A percentile compares a stretch with the other conserved stretches of the same genome.
Conservation (phyloP, 1,284 basidiomycete species). For the Puccinia horiana region DNA sequence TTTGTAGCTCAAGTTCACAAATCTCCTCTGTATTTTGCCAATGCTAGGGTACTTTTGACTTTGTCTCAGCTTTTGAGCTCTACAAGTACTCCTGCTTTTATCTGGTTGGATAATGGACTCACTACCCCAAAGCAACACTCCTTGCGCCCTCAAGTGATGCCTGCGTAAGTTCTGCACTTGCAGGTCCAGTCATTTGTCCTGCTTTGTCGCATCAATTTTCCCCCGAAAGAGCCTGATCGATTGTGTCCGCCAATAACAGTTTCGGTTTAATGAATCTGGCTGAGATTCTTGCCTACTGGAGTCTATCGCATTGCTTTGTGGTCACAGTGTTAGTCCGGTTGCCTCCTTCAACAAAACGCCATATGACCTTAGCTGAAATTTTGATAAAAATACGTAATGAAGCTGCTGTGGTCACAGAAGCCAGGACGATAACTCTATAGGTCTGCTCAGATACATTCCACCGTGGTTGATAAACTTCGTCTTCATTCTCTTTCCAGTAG, state of each 20-base stretch:
- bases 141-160: conserved; percentile 22
- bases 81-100: conserved; percentile 8
- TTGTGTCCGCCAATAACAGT: not conserved
- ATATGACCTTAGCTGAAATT: not conserved
- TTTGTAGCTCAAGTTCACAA: not conserved
- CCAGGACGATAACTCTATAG: not conserved
- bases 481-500: not conserved
- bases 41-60: conserved; percentile 4
- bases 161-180: conserved; percentile 1
- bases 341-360: not conserved
- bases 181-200: not conserved
- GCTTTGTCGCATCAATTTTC: not conserved
- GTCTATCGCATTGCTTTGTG: conserved; percentile 7
- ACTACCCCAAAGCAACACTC: not conserved
- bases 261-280: conserved; percentile 15
- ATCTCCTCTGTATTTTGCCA: conserved; percentile 6
- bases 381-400: not conserved
- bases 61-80: conserved; percentile 1
- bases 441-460: not conserved
- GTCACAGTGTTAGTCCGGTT: conserved; percentile 1
- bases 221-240: not conserved
- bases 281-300: conserved; percentile 19
- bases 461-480: not conserved
- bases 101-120: not conserved
- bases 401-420: conserved; percentile 1